A percentile compares a stretch with the other conserved stretches of the same genome.
Evolutionary conservation across 1,284 basidiomycete species (phyloP).

Genomic region (Chondrostereum purpureum): DNA sequence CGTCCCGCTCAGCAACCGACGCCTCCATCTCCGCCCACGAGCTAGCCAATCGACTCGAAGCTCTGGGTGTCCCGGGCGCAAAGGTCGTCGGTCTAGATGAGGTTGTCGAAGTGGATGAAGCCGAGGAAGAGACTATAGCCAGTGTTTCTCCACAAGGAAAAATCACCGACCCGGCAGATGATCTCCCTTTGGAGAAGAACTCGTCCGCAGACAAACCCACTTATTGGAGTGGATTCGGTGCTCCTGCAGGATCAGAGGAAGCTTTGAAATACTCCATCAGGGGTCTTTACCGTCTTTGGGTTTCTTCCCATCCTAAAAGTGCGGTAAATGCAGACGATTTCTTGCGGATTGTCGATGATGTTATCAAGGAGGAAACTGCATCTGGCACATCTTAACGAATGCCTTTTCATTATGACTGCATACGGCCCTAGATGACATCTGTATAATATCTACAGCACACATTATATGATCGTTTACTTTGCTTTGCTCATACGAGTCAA

Average conservation of each 20-base stretch:
- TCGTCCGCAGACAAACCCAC: neutral
- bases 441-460: too few relatives aligned
- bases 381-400: too few relatives aligned
- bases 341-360: neutral
- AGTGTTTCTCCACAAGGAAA: neutral
- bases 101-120: neutral
- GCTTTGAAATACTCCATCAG: neutral
- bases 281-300: constrained; percentile 1
- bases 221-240: constrained; percentile 5
- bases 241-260: neutral
- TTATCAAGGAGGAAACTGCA: too few relatives aligned
- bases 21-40: neutral
- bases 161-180: neutral
- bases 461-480: neutral
- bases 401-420: too few relatives aligned
- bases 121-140: neutral
- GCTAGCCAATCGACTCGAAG: neutral
- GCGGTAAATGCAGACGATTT: neutral
- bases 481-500: neutral
- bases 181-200: neutral
- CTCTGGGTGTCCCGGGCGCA: neutral
- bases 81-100: neutral
- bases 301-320: neutral
- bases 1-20: neutral
- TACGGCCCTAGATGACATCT: too few relatives aligned